Conservation (phyloP, 495 filamentous ascomycete species). For the Amphirosellinia nigrospora region DNA sequence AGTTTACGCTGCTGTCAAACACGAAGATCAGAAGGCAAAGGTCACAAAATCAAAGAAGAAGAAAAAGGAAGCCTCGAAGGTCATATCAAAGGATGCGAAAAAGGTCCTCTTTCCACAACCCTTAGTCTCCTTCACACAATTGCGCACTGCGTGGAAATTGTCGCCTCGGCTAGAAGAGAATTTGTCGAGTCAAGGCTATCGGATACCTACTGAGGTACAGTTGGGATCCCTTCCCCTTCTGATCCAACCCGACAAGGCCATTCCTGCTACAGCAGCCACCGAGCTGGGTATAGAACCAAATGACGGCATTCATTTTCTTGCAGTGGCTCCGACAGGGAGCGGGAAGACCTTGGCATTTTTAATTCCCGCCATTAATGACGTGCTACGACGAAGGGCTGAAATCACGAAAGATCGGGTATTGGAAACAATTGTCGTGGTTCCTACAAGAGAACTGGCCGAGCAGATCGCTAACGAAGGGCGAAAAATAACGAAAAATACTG, state of each 20-base stretch:
- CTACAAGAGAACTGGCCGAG: constrained; percentile 87
- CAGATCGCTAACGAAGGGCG: constrained; percentile 93
- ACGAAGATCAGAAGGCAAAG: constrained; percentile 35
- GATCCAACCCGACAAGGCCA: constrained; percentile 57
- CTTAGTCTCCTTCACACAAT: constrained; percentile 74
- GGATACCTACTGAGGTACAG: constrained; percentile 90
- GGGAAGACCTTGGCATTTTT: constrained; percentile 96
- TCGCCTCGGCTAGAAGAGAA: constrained; percentile 76
- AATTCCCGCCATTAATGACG: constrained; percentile 79
- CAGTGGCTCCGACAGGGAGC: constrained; percentile 92
- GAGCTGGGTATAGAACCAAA: constrained; percentile 36
- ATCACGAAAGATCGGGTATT: constrained; percentile 57
- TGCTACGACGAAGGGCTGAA: constrained; percentile 59
- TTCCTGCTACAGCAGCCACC: constrained; percentile 37
- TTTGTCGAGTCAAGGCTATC: constrained; percentile 81
- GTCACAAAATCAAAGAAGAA: constrained; percentile 46
- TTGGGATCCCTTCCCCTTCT: constrained; percentile 83
- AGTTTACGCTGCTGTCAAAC: constrained; percentile 72
- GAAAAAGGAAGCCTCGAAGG: constrained; percentile 45
- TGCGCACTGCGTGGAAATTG: constrained; percentile 72
- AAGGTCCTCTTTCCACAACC: constrained; percentile 76
- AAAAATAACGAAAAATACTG: constrained; percentile 78
- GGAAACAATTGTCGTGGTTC: constrained; percentile 79
- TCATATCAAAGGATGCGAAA: constrained; percentile 54
- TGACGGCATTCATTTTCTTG: constrained; percentile 70